These are phyloP conservation scores for Cyberlindnera galapagoensis DNA, from an alignment of 805 yeast species.

Conservation along the genomic window DNA sequence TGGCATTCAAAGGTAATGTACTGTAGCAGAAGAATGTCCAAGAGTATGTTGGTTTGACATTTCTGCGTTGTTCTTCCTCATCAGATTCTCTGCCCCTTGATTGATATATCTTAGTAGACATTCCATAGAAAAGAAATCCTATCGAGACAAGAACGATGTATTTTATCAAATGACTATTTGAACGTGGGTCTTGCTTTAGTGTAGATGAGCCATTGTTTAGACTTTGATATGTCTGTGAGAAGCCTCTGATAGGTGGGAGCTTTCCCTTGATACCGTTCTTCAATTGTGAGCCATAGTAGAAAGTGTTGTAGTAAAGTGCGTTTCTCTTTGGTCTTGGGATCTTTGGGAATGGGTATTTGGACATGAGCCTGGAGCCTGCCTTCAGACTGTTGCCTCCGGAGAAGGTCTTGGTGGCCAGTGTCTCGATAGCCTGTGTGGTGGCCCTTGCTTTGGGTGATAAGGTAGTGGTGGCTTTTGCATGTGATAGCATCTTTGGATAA, in stretches of 20 bases:
- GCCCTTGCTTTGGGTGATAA: slow-evolving; percentile 1
- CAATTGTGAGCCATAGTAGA: slow-evolving; percentile 30
- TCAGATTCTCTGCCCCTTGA: slow-evolving; percentile 18
- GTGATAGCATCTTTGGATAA: slow-evolving; percentile 17
- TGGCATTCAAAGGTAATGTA: slow-evolving; percentile 83
- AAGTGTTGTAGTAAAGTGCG: slow-evolving; percentile 41
- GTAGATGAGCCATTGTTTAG: slow-evolving; percentile 18
- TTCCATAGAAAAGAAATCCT: slow-evolving; percentile 24
- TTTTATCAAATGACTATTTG: slow-evolving; percentile 21
- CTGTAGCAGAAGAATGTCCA: slow-evolving; percentile 90
- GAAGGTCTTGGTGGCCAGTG: slow-evolving; percentile 6
- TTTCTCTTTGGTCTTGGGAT: slow-evolving; percentile 54
- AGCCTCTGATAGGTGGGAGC: slow-evolving; percentile 23
- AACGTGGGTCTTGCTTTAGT: slow-evolving; percentile 7
- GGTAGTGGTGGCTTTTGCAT: slow-evolving; percentile 14
- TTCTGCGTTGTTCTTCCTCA: background rate
- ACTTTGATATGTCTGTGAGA: slow-evolving; percentile 19
- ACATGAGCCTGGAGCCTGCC: slow-evolving; percentile 15
- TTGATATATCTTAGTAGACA: slow-evolving; percentile 23
- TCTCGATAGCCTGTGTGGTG: slow-evolving; percentile 9
- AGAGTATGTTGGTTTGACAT: slow-evolving; percentile 58
- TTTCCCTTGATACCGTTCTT: slow-evolving; percentile 24
- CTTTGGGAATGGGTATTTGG: slow-evolving; percentile 39
- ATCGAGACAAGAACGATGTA: slow-evolving; percentile 24
- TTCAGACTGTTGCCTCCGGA: slow-evolving; percentile 7